Evolutionary conservation across 495 filamentous ascomycete genomes (phyloP), one percentile per base, ranked within the genome.

Genomic region (Hypoxylon perforatum): DNA sequence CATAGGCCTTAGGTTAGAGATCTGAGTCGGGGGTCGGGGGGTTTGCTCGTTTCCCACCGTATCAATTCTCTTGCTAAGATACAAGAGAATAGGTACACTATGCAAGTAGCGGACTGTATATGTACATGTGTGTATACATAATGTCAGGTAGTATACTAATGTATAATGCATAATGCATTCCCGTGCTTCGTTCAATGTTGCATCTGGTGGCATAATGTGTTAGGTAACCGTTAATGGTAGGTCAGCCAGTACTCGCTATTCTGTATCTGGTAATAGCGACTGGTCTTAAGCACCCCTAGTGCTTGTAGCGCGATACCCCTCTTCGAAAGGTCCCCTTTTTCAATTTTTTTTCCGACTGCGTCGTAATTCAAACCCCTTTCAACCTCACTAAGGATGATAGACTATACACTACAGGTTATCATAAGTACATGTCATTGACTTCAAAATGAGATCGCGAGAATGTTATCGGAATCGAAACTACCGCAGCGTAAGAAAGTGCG

Each of bases 211-310:
- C 18, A 50, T 51, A 50, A 56, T 56, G 41, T 21, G 57, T 67
- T 61, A 36, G 52, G 63, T 58, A 67, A 67, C 65, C 58, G 53
- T 63, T 62, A 58, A 52, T 58, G 42, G 47, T 54, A 58, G 58
- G 47, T 36, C 48, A 39, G 39, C n/a, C 18, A 0, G 11, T 35
- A 9, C 15, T 22, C 14, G 28, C 57, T 67, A 61, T 33, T 48
- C 64, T 41, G 8, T 35, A 52, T 62, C n/a, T 36, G 42, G 64
- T 14, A 61, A 42, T 62, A 58, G 58, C 51, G 8, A 5, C 44
- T 57, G 46, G 52, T 35, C 30, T 10, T 41, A 41, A 7, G 12
- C 38, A n/a, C 14, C 14, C 38, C 46, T 62, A 61, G 45, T 17
- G 44, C 11, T 28, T 48, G 30, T 59, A 60, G 48, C 48, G 33